Conservation (phyloP, 2,329 filamentous ascomycete genomes). For the Sclerotiophoma versabilis region DNA sequence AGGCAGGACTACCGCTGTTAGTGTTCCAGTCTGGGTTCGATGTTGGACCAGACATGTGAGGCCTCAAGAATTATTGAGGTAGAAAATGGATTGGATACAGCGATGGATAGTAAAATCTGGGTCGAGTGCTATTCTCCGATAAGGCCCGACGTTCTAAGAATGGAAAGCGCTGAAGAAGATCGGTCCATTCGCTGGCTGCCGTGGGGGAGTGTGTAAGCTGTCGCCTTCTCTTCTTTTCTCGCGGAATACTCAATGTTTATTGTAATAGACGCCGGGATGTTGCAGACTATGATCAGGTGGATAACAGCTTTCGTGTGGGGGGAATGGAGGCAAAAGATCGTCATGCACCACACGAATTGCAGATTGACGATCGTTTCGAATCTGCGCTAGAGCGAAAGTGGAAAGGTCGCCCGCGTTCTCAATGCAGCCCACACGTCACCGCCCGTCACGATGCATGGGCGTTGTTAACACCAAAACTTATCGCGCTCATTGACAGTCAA, state of each 20-base stretch:
- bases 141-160: not conserved
- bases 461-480: not conserved
- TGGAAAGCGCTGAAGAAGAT: not conserved
- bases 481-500: not conserved
- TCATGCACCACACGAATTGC: constrained; percentile 5
- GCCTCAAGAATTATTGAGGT: not conserved
- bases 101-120: not conserved
- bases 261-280: not conserved
- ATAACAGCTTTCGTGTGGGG: constrained; percentile 5
- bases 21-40: constrained; percentile 36
- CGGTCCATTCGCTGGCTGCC: not conserved
- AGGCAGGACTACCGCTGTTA: constrained; percentile 29
- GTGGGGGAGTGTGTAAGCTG: not conserved
- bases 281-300: not conserved
- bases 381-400: not conserved
- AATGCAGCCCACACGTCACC: constrained; percentile 15
- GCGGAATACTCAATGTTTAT: not conserved
- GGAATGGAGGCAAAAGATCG: constrained; percentile 3
- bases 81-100: not conserved
- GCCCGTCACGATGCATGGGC: not conserved
- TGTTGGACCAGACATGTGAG: constrained; percentile 39
- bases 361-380: constrained; percentile 16
- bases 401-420: not conserved
- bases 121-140: constrained; percentile 6
- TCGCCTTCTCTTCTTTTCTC: not conserved